Evolutionary conservation across 2,329 filamentous ascomycete genomes (phyloP), one percentile per base, ranked within the genome.

Genomic region (Coleophoma eucalyptorum): DNA sequence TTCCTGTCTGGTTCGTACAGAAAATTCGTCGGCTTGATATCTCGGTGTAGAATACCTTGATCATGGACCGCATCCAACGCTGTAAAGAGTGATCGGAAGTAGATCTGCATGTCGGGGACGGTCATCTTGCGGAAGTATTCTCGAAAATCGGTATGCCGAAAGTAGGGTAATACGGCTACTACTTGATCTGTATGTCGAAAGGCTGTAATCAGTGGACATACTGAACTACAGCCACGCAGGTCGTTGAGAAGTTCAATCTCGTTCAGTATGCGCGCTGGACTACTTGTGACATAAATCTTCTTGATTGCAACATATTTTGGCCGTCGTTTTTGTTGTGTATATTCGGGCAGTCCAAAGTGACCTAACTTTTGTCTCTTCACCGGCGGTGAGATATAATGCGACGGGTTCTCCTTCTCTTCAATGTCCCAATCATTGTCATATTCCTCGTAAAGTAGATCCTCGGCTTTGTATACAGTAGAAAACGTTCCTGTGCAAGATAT

Each of bases 281-380:
- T 97, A 55, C 92, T 97, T 1, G 95, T 99, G 57, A 97, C 94
- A 69, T 99, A 99, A 61, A 99, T 99, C 74, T 99, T 99, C 74
- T 99, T 99, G 70, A 99, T 89, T 18, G 95, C 94, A 55, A 99
- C 95, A 64, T 87, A 97, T 66, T 87, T 89, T 20, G 87, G 76
- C 58, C 73, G 78, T 46, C 72, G 73, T 49, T 72, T 72, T 38
- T 67, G 68, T 19, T 61, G 65, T 18, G 65, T 58, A 48, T 67
- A 61, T 37, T 62, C 38, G 43, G 60, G 55, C 46, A 62, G 43
- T 44, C 54, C 47, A 48, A 59, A 54, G 45, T 70, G 65, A 40
- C 73, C 74, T 44, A 62, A 69, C 61, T 70, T 75, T 51, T 68
- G 70, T 58, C 67, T 76, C 65, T 83, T 87, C 11, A 83, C 65